These are phyloP conservation scores for Fusarium sp. DNA, from an alignment of 2,329 filamentous ascomycete genomes.

Conservation along the genomic window DNA sequence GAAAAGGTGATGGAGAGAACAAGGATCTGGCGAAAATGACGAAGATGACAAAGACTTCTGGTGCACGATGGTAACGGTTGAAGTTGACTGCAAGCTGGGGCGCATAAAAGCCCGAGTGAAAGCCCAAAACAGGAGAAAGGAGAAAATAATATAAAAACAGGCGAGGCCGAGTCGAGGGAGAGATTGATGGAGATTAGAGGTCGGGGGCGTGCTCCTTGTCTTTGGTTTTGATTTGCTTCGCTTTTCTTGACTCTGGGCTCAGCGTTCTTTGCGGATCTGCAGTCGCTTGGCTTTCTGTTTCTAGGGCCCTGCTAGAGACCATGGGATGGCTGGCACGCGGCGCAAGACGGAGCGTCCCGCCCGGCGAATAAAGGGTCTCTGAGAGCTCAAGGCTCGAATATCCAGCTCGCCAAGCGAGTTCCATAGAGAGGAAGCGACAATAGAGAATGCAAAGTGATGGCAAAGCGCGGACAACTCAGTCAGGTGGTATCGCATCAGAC, in stretches of 20 bases:
- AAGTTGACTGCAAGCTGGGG: slow-evolving; percentile 6
- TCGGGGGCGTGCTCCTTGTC: slow-evolving; percentile 33
- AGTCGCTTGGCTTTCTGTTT: slow-evolving; percentile 32
- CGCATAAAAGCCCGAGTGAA: slow-evolving; percentile 1
- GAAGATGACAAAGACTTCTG: slow-evolving; percentile 35
- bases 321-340: slow-evolving; percentile 39
- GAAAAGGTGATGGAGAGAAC: slow-evolving; percentile 25
- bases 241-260: slow-evolving; percentile 27
- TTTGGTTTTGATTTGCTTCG: slow-evolving; percentile 34
- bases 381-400: slow-evolving; percentile 7
- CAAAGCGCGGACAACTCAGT: slow-evolving; percentile 16
- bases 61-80: slow-evolving; percentile 18
- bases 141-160: slow-evolving; percentile 8
- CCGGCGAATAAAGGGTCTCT: slow-evolving; percentile 33
- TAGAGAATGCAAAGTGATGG: slow-evolving; percentile 26
- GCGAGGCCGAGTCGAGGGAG: slow-evolving; percentile 20
- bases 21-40: slow-evolving; percentile 38
- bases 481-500: slow-evolving; percentile 35
- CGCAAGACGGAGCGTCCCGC: slow-evolving; percentile 38
- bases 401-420: slow-evolving; percentile 18
- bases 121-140: neutral
- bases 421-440: slow-evolving; percentile 5
- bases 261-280: slow-evolving; percentile 35
- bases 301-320: slow-evolving; percentile 15
- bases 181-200: slow-evolving; percentile 23